Conservation (phyloP, 768 basidiomycete genomes). For the Cystofilobasidium ferigula region DNA sequence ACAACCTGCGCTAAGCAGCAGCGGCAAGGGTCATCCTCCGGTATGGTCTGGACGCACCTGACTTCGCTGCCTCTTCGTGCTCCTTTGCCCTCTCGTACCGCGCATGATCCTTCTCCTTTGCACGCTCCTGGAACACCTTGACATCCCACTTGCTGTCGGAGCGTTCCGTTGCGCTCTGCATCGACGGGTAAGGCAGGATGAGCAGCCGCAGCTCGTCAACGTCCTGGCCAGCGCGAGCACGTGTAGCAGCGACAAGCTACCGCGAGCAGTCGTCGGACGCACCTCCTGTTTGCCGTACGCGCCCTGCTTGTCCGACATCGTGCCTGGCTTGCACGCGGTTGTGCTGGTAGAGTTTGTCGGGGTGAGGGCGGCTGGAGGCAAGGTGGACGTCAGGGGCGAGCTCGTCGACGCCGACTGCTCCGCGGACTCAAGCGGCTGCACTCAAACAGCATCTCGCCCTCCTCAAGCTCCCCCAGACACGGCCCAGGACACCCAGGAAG, state of each 20-base stretch:
- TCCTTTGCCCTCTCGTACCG: constrained; percentile 4
- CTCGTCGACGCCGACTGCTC: background rate
- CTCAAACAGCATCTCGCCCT: background rate
- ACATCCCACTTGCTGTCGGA: background rate
- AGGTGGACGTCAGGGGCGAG: background rate
- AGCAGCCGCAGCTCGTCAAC: background rate
- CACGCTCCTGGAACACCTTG: background rate
- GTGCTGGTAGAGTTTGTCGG: background rate
- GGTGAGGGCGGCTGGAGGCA: too few species aligned
- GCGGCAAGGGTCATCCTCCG: too few species aligned
- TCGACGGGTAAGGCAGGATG: background rate
- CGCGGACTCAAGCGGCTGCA: background rate
- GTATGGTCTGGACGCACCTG: background rate
- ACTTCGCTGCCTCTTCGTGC: background rate
- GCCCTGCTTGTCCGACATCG: background rate
- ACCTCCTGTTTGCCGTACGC: constrained; percentile 6
- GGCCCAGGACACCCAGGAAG: too few species aligned
- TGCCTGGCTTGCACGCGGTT: background rate
- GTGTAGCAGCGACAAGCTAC: background rate
- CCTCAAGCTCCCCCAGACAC: too few species aligned
- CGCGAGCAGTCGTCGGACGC: background rate
- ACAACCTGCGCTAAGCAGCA: too few species aligned
- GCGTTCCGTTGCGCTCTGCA: background rate
- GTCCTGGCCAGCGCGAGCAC: background rate
- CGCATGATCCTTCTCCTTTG: constrained; percentile 2